Base-by-base conservation (phyloP, 83 land plant species). In the Picea engelmannii region DNA sequence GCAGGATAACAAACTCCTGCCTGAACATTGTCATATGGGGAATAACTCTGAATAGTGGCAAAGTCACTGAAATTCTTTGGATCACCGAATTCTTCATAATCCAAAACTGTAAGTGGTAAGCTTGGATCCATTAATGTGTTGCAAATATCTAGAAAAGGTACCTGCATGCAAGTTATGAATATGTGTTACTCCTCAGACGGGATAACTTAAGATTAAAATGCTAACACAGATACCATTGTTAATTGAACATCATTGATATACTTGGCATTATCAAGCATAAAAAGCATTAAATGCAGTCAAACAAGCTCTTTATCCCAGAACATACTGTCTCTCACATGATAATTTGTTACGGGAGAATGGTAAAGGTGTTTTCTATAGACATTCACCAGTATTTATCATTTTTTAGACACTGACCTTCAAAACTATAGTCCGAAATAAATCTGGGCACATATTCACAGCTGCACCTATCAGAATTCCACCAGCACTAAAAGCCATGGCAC, bases 11-110 rank as follows among this genome's bases (percentile, higher is more conserved):
- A 88, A 49, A 20, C 68, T 15, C 88, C 88, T 62, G 60, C 62
- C 67, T 83, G 62, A 47, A 98, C 83, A 66, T 95, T 96, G 66
- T 98, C 99, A 88, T 94, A 98, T 17, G 99, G 99, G 80, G 99
- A 94, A 85, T 92, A 96, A 68, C 89, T 86, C 7, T 82, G 82
- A 63, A 98, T 94, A 35, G 82, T 80, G 66, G 91, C 86, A 81
- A 96, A 98, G 12, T 89, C 80, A 25, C 81, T 31, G 40, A 83
- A 65, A 23, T 81, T 86, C 49, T 81, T 81, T 55, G 99, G 99
- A 76, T 98, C 84, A n/a, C 99, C 99, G 92, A 98, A 98, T 84
- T 98, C 99, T 81, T 93, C 99, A 76, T 98, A 93, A 77, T 98
- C 99, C 81, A 93, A 81, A 23, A 87, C 81, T 23, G 99, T 94